phyloP scores from a whole-genome alignment of 2,329 filamentous ascomycete genomes.

The Xylaria sp. region DNA sequence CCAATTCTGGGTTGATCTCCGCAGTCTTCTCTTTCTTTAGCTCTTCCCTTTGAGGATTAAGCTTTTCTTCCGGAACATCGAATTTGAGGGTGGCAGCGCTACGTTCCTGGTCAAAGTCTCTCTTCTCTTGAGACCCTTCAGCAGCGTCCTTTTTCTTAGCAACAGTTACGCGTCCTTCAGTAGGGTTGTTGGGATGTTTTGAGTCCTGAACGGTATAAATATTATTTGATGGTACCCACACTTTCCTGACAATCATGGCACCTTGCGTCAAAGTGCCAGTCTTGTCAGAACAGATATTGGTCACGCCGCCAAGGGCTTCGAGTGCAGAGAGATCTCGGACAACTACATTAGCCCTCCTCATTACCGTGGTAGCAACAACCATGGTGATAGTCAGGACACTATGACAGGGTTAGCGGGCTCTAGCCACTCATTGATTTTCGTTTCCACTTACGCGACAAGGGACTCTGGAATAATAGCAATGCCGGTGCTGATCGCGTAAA shows the following conservation, averaged over 20 bases:
- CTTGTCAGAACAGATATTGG: constrained; percentile 76
- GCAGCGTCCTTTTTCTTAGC: constrained; percentile 46
- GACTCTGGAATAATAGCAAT: constrained; percentile 69
- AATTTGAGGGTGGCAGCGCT: constrained; percentile 66
- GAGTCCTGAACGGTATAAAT: constrained; percentile 67
- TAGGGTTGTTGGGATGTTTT: constrained; percentile 66
- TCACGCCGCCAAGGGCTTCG: constrained; percentile 73
- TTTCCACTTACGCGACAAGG: constrained; percentile 61
- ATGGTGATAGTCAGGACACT: constrained; percentile 73
- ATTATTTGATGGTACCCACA: constrained; percentile 65
- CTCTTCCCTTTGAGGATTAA: constrained; percentile 46
- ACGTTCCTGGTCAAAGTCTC: constrained; percentile 65
- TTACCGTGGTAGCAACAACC: constrained; percentile 67
- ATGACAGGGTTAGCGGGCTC: constrained; percentile 16
- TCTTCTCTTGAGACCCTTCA: constrained; percentile 47
- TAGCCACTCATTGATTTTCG: constrained; percentile 21
- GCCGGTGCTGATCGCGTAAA: constrained; percentile 63
- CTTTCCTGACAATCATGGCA: constrained; percentile 72
- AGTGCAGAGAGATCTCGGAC: constrained; percentile 70
- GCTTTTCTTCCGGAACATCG: constrained; percentile 65
- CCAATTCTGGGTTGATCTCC: constrained; percentile 56
- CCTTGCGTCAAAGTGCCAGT: constrained; percentile 73
- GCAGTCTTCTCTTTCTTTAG: constrained; percentile 44
- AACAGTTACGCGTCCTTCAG: constrained; percentile 59
- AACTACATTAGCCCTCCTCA: constrained; percentile 69